phyloP scores from a whole-genome alignment of 2,329 filamentous ascomycete genomes.

The Stachybotrys elegans region DNA sequence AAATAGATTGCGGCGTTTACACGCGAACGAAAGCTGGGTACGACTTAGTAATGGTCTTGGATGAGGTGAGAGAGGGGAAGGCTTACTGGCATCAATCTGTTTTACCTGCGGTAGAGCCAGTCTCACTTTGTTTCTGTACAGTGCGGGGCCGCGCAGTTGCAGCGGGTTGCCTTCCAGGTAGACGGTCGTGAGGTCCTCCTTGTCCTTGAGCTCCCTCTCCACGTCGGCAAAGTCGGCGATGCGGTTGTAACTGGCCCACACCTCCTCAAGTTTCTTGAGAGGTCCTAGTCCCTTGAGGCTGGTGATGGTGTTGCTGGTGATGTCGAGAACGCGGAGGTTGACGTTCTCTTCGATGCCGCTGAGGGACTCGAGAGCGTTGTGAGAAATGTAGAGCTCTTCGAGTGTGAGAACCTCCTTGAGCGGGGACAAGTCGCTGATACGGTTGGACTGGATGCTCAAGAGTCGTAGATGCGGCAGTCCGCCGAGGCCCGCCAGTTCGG shows the following conservation, averaged over 20 bases:
- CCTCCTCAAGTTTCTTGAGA: constrained; percentile 71
- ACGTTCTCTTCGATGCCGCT: constrained; percentile 64
- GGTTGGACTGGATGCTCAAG: constrained; percentile 92
- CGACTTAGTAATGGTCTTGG: not conserved
- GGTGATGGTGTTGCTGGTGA: constrained; percentile 80
- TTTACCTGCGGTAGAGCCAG: constrained; percentile 80
- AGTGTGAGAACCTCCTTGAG: constrained; percentile 69
- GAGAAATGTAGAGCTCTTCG: constrained; percentile 91
- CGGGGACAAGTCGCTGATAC: constrained; percentile 72
- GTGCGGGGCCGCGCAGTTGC: constrained; percentile 69
- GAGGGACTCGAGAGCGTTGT: constrained; percentile 81
- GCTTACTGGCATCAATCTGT: constrained; percentile 97
- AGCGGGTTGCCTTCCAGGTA: constrained; percentile 96
- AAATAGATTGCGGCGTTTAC: too few relatives aligned
- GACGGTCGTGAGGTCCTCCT: constrained; percentile 76
- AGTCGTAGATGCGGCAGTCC: constrained; percentile 75
- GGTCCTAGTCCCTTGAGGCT: constrained; percentile 68
- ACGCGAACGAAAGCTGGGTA: constrained; percentile 26
- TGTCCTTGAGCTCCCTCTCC: constrained; percentile 71
- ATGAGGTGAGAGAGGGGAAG: not conserved
- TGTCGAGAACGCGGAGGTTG: constrained; percentile 74
- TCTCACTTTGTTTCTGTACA: constrained; percentile 92
- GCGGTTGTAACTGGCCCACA: constrained; percentile 92
- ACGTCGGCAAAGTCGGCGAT: constrained; percentile 77
- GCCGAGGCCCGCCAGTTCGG: constrained; percentile 71